Percentiles rank a stretch among this genome's conserved stretches.
These are phyloP conservation scores for Knoxia roxburghii DNA, from an alignment of 257 asterid genomes.

Conservation along the genomic window DNA sequence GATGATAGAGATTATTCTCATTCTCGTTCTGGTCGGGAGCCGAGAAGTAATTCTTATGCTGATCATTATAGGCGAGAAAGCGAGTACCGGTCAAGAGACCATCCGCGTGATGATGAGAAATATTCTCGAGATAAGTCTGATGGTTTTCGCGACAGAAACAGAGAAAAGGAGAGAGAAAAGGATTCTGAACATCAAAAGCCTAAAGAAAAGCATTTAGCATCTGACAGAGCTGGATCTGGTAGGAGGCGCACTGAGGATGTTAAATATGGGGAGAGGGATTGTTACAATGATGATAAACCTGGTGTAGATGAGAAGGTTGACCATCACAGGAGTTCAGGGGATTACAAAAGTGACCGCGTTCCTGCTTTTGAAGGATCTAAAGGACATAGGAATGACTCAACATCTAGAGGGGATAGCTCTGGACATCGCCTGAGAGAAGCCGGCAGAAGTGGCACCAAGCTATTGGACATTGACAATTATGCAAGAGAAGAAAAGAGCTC, in stretches of 20 bases:
- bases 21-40: conserved; percentile 52
- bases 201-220: conserved; percentile 34
- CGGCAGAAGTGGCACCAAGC: conserved; percentile 38
- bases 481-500: conserved; percentile 39
- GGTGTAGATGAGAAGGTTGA: conserved; percentile 44
- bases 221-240: conserved; percentile 56
- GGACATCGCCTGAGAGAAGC: conserved; percentile 48
- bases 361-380: conserved; percentile 51
- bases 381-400: conserved; percentile 37
- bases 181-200: conserved; percentile 13
- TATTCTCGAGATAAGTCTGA: conserved; percentile 47
- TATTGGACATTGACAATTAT: conserved; percentile 30
- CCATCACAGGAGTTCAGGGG: conserved; percentile 30
- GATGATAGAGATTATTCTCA: conserved; percentile 61
- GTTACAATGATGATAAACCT: conserved; percentile 40
- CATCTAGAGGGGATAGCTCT: conserved; percentile 43
- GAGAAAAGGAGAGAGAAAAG: conserved; percentile 33
- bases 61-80: conserved; percentile 44
- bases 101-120: conserved; percentile 37
- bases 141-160: conserved; percentile 37
- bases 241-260: conserved; percentile 46
- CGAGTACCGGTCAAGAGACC: conserved; percentile 50
- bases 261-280: conserved; percentile 30
- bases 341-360: conserved; percentile 34
- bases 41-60: conserved; percentile 30